Evolutionary conservation across 2,329 filamentous ascomycete species (phyloP), one percentile per base, ranked within the genome.

Genomic region (Colletotrichum kahawae): DNA sequence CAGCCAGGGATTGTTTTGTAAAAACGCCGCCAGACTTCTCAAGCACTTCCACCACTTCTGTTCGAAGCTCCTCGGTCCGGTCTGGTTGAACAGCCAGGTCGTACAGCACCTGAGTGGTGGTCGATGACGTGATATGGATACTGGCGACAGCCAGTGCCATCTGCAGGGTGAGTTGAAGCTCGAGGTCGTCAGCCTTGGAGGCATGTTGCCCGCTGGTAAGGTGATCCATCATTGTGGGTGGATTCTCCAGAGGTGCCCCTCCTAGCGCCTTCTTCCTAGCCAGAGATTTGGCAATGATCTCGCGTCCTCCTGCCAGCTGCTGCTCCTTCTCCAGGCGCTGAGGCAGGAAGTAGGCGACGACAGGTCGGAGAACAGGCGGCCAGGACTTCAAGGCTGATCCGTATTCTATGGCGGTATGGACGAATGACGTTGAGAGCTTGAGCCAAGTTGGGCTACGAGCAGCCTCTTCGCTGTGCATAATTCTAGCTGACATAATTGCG

Each of bases 1-100:
- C 82, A 7, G 78, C 76, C 70, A 87, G 78, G 14, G 82, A 83
- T n/a, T 82, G 79, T 62, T 80, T 84, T n/a, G 79, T 82, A 14
- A 80, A 80, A 75, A 81, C 80, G 2, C 82, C 82, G 34, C 81
- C 80, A 24, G 83, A 78, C 18, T 82, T 80, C 5, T 79, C 79
- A 2, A 88, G 79, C 0, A 84, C 84, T 2, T 82, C 78, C 4
- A 82, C 77, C 18, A 88, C 87, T 78, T 92, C 90, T 33, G 89
- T 83, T 3, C 90, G 86, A 4, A 92, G 81, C 14, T 87, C 85
- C 12, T 88, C 82, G 36, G 89, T 81, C 77, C 88, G 85, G 43
- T 91, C 86, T 0, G 89, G 89, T 74, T 84, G 80, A 9, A 87
- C 83, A 0, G 86, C 87, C 4, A 93, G 80, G 76, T 89, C 87